Evolutionary conservation across 2,329 filamentous ascomycete species (phyloP).

Genomic region (Fusarium austroafricanum): DNA sequence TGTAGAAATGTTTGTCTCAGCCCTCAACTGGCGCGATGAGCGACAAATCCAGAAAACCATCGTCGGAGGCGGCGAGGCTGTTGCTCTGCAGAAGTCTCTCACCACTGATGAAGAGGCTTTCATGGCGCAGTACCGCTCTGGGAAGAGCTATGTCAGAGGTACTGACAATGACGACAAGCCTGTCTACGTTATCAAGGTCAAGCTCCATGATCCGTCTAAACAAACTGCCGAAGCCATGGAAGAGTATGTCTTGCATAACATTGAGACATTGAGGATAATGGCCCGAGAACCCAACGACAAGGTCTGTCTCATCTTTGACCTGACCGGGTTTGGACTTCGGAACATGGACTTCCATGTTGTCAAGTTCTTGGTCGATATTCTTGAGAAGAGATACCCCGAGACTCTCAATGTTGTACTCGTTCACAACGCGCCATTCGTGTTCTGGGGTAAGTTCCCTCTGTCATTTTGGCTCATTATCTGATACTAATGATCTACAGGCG

Average conservation of each 20-base stretch:
- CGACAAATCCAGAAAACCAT: conserved; percentile 50
- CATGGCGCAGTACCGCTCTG: conserved; percentile 52
- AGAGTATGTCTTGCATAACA: conserved; percentile 54
- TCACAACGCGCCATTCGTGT: conserved; percentile 81
- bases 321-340: conserved; percentile 75
- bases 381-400: conserved; percentile 83
- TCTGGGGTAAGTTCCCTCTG: conserved; percentile 55
- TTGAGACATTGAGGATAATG: conserved; percentile 52
- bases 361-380: conserved; percentile 83
- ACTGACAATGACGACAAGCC: conserved; percentile 51
- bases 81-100: conserved; percentile 41
- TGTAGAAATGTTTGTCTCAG: conserved; percentile 53
- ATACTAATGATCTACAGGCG: conserved; percentile 40
- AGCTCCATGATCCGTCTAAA: conserved; percentile 43
- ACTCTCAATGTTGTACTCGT: conserved; percentile 77
- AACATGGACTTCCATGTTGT: conserved; percentile 84
- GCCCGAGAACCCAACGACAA: conserved; percentile 38
- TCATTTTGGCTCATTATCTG: rapidly evolving
- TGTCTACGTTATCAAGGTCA: conserved; percentile 51
- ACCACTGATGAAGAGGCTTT: conserved; percentile 50
- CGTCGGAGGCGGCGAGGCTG: conserved; percentile 50
- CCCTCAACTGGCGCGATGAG: conserved; percentile 53
- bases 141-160: conserved; percentile 55
- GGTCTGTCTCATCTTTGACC: conserved; percentile 72
- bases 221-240: conserved; percentile 52